A percentile compares a stretch with the other conserved stretches of the same genome.
These are phyloP conservation scores for Wickerhamomyces pijperi DNA, from an alignment of 805 yeast species.

Conservation along the genomic window DNA sequence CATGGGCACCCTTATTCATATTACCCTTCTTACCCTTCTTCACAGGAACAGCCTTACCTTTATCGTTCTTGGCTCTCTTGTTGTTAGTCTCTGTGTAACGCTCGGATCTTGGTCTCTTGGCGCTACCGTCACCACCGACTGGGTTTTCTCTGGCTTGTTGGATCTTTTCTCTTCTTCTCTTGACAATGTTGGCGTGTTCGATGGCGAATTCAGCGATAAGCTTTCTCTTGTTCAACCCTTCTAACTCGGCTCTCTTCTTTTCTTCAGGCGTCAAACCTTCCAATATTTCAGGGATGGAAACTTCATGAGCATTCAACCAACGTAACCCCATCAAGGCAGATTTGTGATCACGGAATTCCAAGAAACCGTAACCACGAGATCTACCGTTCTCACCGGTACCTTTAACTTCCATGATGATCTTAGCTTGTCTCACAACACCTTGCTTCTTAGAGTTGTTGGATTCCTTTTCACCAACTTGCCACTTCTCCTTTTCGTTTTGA, in stretches of 20 bases:
- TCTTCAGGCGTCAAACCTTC: conserved; percentile 68
- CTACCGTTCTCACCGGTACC: conserved; percentile 82
- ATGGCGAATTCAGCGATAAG: conserved; percentile 91
- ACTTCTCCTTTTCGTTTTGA: conserved; percentile 45
- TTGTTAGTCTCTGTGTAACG: conserved; percentile 9
- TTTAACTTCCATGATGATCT: conserved; percentile 85
- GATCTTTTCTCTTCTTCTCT: conserved; percentile 72
- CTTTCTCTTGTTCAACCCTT: conserved; percentile 49
- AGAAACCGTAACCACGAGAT: conserved; percentile 93
- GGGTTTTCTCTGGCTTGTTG: conserved; percentile 27
- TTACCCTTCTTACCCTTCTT: conserved; percentile 28
- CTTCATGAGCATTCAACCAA: conserved; percentile 93
- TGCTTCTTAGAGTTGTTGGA: conserved; percentile 57
- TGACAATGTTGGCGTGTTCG: conserved; percentile 88
- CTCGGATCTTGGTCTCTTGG: conserved; percentile 17
- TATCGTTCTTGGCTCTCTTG: conserved; percentile 6
- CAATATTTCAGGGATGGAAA: conserved; percentile 54
- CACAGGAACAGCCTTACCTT: conserved; percentile 1
- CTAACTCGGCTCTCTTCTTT: conserved; percentile 39
- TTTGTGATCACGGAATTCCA: conserved; percentile 87
- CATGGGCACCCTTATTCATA: conserved; percentile 28
- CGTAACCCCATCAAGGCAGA: conserved; percentile 91
- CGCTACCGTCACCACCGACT: conserved; percentile 13
- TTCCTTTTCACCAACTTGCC: conserved; percentile 30
- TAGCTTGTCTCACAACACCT: conserved; percentile 91